Conservation (phyloP, 1,284 basidiomycete genomes). For the Schizopora paradoxa region DNA sequence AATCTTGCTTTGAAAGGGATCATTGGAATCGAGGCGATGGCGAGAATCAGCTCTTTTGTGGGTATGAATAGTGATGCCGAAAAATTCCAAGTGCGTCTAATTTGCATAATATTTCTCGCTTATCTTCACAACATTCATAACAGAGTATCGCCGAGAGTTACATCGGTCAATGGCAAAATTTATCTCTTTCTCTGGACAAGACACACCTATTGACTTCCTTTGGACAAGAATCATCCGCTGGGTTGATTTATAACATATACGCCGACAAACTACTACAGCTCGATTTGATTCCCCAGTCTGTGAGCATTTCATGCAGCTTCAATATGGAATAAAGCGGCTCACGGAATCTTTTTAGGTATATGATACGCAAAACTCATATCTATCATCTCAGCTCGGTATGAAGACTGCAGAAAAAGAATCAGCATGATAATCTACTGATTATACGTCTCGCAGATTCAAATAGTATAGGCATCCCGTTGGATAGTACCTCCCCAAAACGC, state of each 20-base stretch:
- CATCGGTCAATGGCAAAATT: conserved; percentile 10
- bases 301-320: conserved; percentile 17
- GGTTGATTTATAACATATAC: conserved; percentile 43
- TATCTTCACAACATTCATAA: conserved; percentile 21
- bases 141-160: neutral
- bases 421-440: neutral
- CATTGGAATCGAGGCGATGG: conserved; percentile 14
- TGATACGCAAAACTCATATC: neutral
- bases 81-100: too few relatives aligned
- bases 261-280: conserved; percentile 33
- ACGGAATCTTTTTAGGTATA: neutral
- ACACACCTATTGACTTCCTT: conserved; percentile 28
- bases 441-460: neutral
- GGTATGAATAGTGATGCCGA: too few relatives aligned
- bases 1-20: conserved; percentile 15
- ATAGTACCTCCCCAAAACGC: neutral
- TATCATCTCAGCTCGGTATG: neutral
- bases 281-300: conserved; percentile 24
- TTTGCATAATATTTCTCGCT: too few relatives aligned
- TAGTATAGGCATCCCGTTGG: neutral
- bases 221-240: conserved; percentile 25
- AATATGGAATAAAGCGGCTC: neutral
- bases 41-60: conserved; percentile 6
- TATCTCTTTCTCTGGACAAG: conserved; percentile 6
- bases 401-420: neutral